These are phyloP conservation scores for Chlamydomonas applanata DNA, from an alignment of 139 green algal genomes.

Conservation along the genomic window DNA sequence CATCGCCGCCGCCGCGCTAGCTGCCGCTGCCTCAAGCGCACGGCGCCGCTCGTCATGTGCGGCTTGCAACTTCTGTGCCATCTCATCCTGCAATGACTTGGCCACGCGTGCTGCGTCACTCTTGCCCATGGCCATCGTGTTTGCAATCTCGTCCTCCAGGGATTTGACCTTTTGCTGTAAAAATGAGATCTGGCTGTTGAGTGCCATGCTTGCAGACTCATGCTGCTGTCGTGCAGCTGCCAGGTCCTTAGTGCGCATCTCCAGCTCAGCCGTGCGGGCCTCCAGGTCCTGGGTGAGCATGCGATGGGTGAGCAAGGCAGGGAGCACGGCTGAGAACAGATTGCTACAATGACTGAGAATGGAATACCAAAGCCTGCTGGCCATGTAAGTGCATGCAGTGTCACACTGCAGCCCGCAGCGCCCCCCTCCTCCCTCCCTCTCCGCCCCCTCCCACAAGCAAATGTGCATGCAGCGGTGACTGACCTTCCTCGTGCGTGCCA, in stretches of 20 bases:
- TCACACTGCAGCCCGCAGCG: no score
- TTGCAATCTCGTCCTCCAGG: constrained; percentile 7
- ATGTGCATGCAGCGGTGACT: neutral
- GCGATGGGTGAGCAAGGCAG: no score
- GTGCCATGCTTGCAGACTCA: no score
- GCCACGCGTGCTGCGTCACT: neutral
- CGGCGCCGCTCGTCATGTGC: no score
- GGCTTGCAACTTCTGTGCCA: constrained; percentile 5
- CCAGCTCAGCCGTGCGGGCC: neutral
- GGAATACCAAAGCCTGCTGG: no score
- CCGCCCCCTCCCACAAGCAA: neutral
- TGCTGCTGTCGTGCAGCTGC: no score
- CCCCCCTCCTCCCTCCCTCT: no score
- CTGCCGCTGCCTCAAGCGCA: neutral
- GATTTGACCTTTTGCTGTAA: neutral
- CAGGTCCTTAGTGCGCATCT: neutral
- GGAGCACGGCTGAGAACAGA: no score
- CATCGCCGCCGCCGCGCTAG: neutral
- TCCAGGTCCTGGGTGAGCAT: constrained; percentile 12
- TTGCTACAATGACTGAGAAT: no score
- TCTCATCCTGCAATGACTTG: neutral
- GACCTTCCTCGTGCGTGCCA: neutral
- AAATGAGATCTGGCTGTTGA: neutral
- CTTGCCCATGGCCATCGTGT: neutral
- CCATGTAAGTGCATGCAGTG: no score